Evolutionary conservation across 2,329 filamentous ascomycete species (phyloP), one percentile per base, ranked within the genome.

Genomic region (Tricladium varicosporioides): DNA sequence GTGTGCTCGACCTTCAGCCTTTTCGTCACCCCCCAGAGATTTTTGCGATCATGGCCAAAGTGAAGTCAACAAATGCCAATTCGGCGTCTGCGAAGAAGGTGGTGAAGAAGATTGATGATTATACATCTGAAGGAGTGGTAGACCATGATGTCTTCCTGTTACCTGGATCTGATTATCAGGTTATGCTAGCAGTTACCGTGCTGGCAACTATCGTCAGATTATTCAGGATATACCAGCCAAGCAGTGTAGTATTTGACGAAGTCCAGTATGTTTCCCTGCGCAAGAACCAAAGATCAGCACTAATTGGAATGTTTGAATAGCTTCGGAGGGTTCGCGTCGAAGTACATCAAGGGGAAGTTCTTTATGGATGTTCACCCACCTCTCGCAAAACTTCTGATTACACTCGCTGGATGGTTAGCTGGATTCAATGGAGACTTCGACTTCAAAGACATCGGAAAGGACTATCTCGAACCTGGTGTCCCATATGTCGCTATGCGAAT

Each of bases 291-390:
- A 8, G 45, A 43, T 51, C 57, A 27, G 59, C 56, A 22, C 67
- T 67, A 51, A 64, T 18, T 18, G 48, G 16, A 16, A 4, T 27
- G 36, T 54, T 31, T 56, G 49, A 22, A 62, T 63, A 96, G 92
- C 76, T 99, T 99, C 74, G 94, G 94, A 73, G 94, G 94, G 49
- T 99, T 99, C 72, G 94, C 94, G 63, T 91, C 89, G 67, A 99
- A 99, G 76, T 99, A 99, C 75, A 97, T 99, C 82, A 97, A 99
- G 80, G 94, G 94, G 70, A 88, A 83, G 73, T 99, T 99, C 83
- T 99, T 99, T 75, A 99, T 99, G 94, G 94, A 99, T 72, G 94
- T 99, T n/a, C 94, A 99, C 72, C 94, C 94, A 32, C 94, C 94
- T 47, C 82, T 99, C 59, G 94, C 94, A 64, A 99, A 99, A 80